Percentiles rank a stretch among this genome's conserved stretches.
Evolutionary conservation across 2,329 filamentous ascomycete species (phyloP).

Genomic region (Aspergillus fumigatus): DNA sequence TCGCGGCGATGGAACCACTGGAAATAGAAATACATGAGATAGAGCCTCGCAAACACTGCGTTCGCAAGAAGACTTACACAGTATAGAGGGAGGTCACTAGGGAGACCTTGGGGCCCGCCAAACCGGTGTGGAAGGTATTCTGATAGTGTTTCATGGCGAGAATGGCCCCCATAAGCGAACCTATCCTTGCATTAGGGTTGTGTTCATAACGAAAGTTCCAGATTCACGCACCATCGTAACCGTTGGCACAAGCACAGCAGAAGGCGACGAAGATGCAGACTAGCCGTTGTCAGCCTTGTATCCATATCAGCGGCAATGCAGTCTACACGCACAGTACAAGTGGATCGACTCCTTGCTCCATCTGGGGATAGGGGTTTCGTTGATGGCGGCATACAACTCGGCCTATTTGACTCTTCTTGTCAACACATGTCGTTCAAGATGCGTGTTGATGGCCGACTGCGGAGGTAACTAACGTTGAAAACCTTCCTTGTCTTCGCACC

Average conservation of each 20-base stretch:
- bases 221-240: conserved; percentile 23
- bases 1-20: conserved; percentile 38
- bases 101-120: conserved; percentile 38
- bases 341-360: conserved; percentile 29
- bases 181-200: conserved; percentile 3
- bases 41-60: background rate
- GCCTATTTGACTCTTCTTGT: conserved; percentile 33
- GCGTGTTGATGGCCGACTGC: background rate
- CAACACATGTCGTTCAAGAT: background rate
- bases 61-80: conserved; percentile 34
- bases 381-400: conserved; percentile 46
- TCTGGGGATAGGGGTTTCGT: conserved; percentile 41
- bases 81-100: conserved; percentile 45
- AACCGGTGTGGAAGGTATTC: conserved; percentile 38
- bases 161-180: conserved; percentile 29
- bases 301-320: background rate
- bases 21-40: background rate
- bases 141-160: conserved; percentile 31
- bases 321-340: conserved; percentile 23
- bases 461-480: conserved; percentile 35
- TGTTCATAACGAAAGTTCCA: background rate
- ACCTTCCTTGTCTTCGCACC: conserved; percentile 41
- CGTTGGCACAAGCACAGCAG: conserved; percentile 31
- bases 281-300: conserved; percentile 21
- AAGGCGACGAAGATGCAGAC: conserved; percentile 42